Evolutionary conservation across 345 rosid genomes (phyloP), one percentile per base, ranked within the genome.

Genomic region (Moricandia moricandioides): DNA sequence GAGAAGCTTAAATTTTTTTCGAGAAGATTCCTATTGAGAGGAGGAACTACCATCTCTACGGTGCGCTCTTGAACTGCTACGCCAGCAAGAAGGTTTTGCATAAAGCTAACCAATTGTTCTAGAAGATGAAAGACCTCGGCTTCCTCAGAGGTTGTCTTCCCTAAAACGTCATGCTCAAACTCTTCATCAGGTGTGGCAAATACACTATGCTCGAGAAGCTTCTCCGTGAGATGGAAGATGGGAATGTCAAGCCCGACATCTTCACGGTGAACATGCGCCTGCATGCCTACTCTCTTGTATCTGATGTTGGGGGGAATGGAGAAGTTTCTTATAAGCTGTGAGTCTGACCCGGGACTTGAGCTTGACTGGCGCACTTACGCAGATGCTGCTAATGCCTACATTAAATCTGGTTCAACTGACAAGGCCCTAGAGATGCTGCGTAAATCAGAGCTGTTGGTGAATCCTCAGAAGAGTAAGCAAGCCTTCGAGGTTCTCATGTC

Each of bases 91-190:
- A 72, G 47, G 39, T 54, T 17, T 29, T 87, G 66, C 85, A 76
- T 60, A 85, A 81, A 74, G 88, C 88, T 1, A 88, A 86, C 75
- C 81, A 76, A 21, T 3, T 74, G 17, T 67, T 87, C 75, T 47
- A 74, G 59, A 64, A 75, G 71, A 82, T 84, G 80, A 80, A 76
- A 57, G 78, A 80, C 7, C 63, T 79, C 5, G 81, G 85, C 3
- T 78, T 78, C 74, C 34, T 35, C 12, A 77, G 61, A 18, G 51
- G 62, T 1, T 30, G 82, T 5, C 69, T 89, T 5, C 18, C 83
- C 0, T 91, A 86, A 72, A 87, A 89, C 67, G 83, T 81, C 5
- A 85, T 88, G 91, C 59, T 89, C 8, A 85, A 70, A 10, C 90
- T 89, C 8, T 89, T 88, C 67, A 52, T 62, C 52, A 79, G 54